Base-by-base conservation (phyloP, 2,329 filamentous ascomycete genomes). In the Pyricularia pennisetigena region DNA sequence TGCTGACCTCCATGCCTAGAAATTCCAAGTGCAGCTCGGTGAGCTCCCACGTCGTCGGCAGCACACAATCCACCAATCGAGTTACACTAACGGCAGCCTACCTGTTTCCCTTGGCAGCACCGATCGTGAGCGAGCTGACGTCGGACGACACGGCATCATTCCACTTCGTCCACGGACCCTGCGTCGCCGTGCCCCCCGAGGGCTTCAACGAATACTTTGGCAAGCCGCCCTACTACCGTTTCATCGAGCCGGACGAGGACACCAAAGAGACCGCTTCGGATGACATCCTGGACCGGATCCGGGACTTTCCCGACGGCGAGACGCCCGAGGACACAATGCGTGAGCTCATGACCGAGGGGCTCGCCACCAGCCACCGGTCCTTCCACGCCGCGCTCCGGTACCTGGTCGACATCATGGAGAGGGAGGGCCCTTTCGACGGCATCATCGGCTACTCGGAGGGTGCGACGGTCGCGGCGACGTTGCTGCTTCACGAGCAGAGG, bases 401-500 rank as follows among this genome's bases (percentile, higher is more conserved):
- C 66, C 74, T 84, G 2, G 75, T 81, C 71, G 73, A 80, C 10
- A 79, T 82, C 6, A 77, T 86, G 71, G 79, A 83, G 20, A 77
- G 81, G 41, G 74, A 78, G 2, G 79, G 79, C 0, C 79, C 79
- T 1, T 80, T 85, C 68, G 81, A 84, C 69, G 86, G 83, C 2
- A 82, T 88, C 64, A 79, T 88, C 24, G 86, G 86, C 0, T 88
- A 88, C 72, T 87, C 85, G 0, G 86, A 88, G 73, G 86, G 86
- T 3, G 85, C 86, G 1, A 83, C 82, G 0, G 80, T 85, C 14
- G 86, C 85, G 0, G 81, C 82, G 0, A 85, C 82, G 0, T 72
- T 85, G 9, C 76, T 87, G 9, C 75, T 87, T 3, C 81, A 85
- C 66, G 84, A 86, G 72, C 76, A 80, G 68, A 76, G 78, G 3